Base-by-base conservation (phyloP, 768 basidiomycete genomes). In the Boletus pseudopeckii region DNA sequence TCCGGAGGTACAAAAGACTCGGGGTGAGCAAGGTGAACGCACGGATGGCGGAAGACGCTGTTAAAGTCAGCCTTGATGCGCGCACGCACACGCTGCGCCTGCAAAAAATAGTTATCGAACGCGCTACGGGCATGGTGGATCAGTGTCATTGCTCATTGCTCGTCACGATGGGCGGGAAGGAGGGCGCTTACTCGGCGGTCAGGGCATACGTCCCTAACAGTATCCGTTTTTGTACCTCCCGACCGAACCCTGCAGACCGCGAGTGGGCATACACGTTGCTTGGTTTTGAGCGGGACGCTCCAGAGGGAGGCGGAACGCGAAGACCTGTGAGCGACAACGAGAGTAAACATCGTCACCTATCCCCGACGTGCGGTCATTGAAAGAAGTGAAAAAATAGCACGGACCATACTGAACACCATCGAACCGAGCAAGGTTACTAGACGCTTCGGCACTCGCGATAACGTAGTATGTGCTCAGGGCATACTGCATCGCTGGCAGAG, bases 31-130 rank as follows among this genome's bases (percentile, higher is more conserved):
- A 74, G 22, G 43, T 80, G 73, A 33, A 74, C 74, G 63, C 88
- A 82, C 3, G 80, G 75, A 2, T 80, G 67, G 1, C 75, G 72
- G 71, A 98, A 94, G 34, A 86, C 80, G 1, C 65, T 62, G 63
- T 86, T 74, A 61, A 95, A 94, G 63, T 98, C 95, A 5, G 77
- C 63, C 53, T 82, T 80, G 48, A 99, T 75, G 8, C 80, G 72
- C 46, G 80, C 77, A 1, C 96, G 85, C 10, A 98, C 81, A 32
- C 84, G 80, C 57, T 92, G 88, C 0, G 96, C 95, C 74, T 96
- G 92, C 6, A 98, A 77, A 67, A 93, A 99, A 69, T 96, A 98
- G 64, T 96, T 98, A 72, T 98, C 89, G 65, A 94, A 98, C n/a
- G 93, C 93, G 53, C 93, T 98, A 61, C 6, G 22, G 2, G 24